A percentile compares a stretch with the other conserved stretches of the same genome.
Conservation (phyloP, 192 early-diverging fungal genomes). For the Coemansia sp. region DNA sequence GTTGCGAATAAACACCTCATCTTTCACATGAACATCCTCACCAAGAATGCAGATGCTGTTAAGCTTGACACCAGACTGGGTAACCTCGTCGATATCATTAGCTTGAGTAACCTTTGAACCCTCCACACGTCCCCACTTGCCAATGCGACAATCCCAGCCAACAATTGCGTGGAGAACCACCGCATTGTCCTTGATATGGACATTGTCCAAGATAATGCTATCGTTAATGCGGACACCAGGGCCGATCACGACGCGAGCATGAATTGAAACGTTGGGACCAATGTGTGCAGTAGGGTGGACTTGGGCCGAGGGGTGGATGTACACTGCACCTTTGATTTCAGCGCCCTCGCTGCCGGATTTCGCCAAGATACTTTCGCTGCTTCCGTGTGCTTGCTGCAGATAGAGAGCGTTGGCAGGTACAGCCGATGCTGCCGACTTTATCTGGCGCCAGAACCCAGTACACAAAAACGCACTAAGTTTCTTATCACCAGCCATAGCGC, state of each 20-base stretch:
- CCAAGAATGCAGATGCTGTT: conserved; percentile 90
- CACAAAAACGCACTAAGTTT: conserved; percentile 87
- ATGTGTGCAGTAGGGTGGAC: conserved; percentile 92
- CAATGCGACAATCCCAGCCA: conserved; percentile 93
- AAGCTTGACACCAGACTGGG: conserved; percentile 84
- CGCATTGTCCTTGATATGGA: conserved; percentile 85
- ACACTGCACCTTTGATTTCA: conserved; percentile 86
- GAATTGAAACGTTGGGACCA: conserved; percentile 95
- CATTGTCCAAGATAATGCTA: conserved; percentile 90
- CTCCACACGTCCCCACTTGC: conserved; percentile 90
- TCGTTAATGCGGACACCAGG: conserved; percentile 92
- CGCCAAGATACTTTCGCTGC: conserved; percentile 61
- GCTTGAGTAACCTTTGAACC: conserved; percentile 66
- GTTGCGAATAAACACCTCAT: conserved; percentile 93
- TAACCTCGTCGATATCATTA: conserved; percentile 75
- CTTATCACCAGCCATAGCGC: conserved; percentile 74
- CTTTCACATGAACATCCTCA: conserved; percentile 87
- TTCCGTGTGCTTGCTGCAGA: conserved; percentile 75
- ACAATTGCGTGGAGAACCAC: conserved; percentile 86
- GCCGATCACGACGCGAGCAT: conserved; percentile 82
- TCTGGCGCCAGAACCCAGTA: conserved; percentile 92
- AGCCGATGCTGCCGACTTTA: conserved; percentile 92
- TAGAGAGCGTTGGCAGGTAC: conserved; percentile 93
- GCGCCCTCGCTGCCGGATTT: conserved; percentile 54
- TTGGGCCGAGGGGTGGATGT: conserved; percentile 91